Evolutionary conservation across 768 basidiomycete species (phyloP).

Genomic region (Strobilomyces confusus): DNA sequence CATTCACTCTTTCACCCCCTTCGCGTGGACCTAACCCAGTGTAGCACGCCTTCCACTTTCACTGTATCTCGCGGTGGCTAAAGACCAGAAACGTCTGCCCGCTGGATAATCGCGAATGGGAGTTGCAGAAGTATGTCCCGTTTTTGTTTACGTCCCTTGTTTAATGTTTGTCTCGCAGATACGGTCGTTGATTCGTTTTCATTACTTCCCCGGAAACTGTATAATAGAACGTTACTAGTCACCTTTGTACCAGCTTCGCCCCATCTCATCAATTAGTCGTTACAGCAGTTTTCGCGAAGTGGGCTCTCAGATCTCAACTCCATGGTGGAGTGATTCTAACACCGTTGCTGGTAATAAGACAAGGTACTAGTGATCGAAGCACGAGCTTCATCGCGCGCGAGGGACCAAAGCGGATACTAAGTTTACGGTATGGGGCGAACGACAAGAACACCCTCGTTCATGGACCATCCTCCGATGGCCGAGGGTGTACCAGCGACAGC

Average conservation of each 20-base stretch:
- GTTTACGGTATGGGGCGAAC: background rate
- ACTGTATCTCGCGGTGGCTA: slow-evolving; percentile 98
- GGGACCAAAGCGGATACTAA: no score
- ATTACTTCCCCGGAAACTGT: slow-evolving; percentile 8
- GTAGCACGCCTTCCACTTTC: slow-evolving; percentile 99
- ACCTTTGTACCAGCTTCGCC: slow-evolving; percentile 12
- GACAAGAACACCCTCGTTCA: background rate
- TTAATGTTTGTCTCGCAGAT: slow-evolving; percentile 25
- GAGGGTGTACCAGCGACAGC: slow-evolving; percentile 5
- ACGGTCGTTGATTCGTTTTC: slow-evolving; percentile 35
- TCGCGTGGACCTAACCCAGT: background rate
- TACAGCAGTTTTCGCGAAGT: background rate
- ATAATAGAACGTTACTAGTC: slow-evolving; percentile 13
- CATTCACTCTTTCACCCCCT: background rate
- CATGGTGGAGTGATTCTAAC: no score
- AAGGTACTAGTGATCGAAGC: background rate
- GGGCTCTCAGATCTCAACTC: no score
- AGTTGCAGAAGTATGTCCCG: slow-evolving; percentile 83
- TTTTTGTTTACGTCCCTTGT: background rate
- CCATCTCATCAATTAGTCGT: background rate
- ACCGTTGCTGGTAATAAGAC: no score
- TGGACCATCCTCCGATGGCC: background rate
- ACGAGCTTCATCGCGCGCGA: no score
- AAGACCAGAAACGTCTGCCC: slow-evolving; percentile 97
- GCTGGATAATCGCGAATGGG: slow-evolving; percentile 95